Conservation (phyloP, 768 basidiomycete genomes). For the Lyophyllum shimeji region DNA sequence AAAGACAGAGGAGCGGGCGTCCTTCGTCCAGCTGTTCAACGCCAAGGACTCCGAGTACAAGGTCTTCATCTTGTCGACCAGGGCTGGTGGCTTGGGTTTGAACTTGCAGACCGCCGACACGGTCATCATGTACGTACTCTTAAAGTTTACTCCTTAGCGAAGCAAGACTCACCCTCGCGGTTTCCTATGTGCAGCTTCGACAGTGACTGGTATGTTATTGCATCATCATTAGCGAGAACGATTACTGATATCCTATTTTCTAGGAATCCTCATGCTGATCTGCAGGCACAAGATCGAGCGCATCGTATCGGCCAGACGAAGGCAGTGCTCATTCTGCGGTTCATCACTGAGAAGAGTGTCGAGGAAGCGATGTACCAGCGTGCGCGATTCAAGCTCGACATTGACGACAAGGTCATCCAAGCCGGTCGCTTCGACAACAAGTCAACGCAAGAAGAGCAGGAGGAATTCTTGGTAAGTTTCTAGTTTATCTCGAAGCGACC, state of each 20-base stretch:
- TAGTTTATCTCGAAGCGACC: background rate
- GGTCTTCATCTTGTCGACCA: slow-evolving; percentile 91
- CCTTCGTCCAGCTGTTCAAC: slow-evolving; percentile 85
- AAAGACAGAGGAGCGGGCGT: slow-evolving; percentile 92
- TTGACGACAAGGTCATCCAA: slow-evolving; percentile 99
- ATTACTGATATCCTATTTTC: background rate
- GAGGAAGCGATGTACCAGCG: slow-evolving; percentile 98
- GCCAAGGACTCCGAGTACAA: slow-evolving; percentile 84
- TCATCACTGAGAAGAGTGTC: slow-evolving; percentile 97
- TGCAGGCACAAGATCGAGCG: slow-evolving; percentile 98
- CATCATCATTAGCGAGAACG: background rate
- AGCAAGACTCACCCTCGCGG: slow-evolving; percentile 8
- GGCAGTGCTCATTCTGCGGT: slow-evolving; percentile 92
- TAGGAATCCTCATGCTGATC: slow-evolving; percentile 98
- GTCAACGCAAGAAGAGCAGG: slow-evolving; percentile 96
- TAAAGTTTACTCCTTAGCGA: background rate
- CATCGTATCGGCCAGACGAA: slow-evolving; percentile 99
- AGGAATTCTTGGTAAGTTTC: slow-evolving; percentile 82
- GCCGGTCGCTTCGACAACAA: slow-evolving; percentile 99
- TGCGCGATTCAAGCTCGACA: slow-evolving; percentile 94
- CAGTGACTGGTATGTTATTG: slow-evolving; percentile 58
- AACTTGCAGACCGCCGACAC: slow-evolving; percentile 97
- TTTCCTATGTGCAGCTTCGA: slow-evolving; percentile 55
- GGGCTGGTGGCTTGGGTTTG: slow-evolving; percentile 91
- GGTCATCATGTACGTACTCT: slow-evolving; percentile 78